Conservation (phyloP, 2,329 filamentous ascomycete species). For the Calonectria multiphialidica region DNA sequence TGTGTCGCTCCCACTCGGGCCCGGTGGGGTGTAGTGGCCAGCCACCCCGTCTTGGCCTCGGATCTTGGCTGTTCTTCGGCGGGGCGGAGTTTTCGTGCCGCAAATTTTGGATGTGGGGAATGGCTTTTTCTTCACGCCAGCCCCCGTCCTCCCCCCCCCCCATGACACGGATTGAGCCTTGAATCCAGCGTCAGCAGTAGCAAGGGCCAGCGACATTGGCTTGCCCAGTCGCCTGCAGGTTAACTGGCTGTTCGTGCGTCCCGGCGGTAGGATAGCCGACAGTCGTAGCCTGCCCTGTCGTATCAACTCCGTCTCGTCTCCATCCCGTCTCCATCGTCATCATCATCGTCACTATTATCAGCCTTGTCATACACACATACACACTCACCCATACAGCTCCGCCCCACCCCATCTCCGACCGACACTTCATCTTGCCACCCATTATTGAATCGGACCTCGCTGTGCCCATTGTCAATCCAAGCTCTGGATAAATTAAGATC, state of each 20-base stretch:
- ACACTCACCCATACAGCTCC: background rate
- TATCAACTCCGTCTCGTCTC: background rate
- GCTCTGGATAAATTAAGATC: background rate
- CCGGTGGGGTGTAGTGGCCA: constrained; percentile 9
- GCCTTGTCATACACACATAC: background rate
- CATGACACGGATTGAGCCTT: background rate
- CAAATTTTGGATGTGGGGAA: constrained; percentile 12
- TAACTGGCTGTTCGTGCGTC: background rate
- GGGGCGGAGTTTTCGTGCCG: constrained; percentile 13
- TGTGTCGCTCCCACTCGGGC: background rate
- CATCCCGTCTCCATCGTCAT: background rate
- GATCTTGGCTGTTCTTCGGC: constrained; percentile 3
- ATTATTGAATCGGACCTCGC: no score
- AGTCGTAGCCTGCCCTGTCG: background rate
- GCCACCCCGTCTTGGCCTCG: constrained; percentile 13
- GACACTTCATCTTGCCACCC: no score
- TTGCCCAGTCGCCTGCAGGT: background rate
- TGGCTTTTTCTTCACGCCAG: background rate
- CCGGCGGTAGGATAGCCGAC: background rate
- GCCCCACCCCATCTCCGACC: background rate
- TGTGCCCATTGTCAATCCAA: background rate
- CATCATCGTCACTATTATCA: background rate
- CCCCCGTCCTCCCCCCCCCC: background rate
- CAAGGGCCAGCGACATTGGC: constrained; percentile 16
- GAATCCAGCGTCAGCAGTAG: constrained; percentile 20